Base-by-base conservation (phyloP, 345 rosid species). In the Gossypium longicalyx region DNA sequence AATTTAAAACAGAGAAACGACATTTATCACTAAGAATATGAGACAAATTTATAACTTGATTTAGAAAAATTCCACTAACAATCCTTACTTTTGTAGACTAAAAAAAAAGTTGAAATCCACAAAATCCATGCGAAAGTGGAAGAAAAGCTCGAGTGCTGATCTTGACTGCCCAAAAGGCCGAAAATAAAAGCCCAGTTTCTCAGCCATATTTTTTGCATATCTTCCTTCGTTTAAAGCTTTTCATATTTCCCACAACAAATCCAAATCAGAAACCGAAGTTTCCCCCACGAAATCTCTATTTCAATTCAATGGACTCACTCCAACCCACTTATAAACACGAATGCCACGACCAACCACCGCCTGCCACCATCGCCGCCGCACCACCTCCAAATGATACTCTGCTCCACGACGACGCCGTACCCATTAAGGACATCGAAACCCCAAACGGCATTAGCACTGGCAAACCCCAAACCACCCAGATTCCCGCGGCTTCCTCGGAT, bases 231-330 rank as follows among this genome's bases (percentile, higher is more conserved):
- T 2, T 16, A 16, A 6, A 56, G 59, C 8, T 54, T 54, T 19
- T 56, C 2, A 12, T 8, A 9, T 49, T 11, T 2, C 56, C 23
- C 22, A 29, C 49, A 52, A 22, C 63, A 74, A 13, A 34, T 63
- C 53, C 70, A 44, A 53, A 41, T 12, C 29, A 41, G 45, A 72
- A 71, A 56, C 19, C 77, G 9, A 59, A 59, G 7, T 23, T 23
- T 22, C 16, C 19, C 7, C 22, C 7, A 3, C 8, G 11, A 23
- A 66, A n/a, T 41, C 57, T 45, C 9, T 13, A 56, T 0, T 76
- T 45, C 13, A 22, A 25, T 9, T 20, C 70, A 29, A 89, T 91
- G 96, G 90, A 87, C 25, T 80, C 89, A 70, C 89, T 79, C 73
- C 83, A 80, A 74, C 77, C 89, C 47, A 64, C 65, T 75, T 73